Percentiles rank a stretch among this genome's conserved stretches.
phyloP scores from a whole-genome alignment of 2,329 filamentous ascomycete species.

The Fusarium hainanense region DNA sequence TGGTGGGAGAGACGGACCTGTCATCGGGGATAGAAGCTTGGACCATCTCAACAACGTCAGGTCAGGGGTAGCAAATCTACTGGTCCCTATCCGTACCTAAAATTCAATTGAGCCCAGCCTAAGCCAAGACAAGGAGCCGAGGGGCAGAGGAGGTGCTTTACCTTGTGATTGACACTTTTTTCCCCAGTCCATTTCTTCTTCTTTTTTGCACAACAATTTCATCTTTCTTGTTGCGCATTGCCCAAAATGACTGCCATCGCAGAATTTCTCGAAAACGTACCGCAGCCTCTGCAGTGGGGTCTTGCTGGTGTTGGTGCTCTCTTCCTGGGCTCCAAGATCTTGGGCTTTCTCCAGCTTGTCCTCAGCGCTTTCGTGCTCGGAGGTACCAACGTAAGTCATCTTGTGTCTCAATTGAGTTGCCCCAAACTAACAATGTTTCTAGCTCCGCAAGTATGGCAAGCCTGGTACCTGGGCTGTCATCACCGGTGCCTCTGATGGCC shows the following conservation, averaged over 20 bases:
- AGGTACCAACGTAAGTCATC: conserved; percentile 67
- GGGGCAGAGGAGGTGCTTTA: conserved; percentile 33
- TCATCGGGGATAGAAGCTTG: conserved; percentile 42
- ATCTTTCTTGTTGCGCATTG: background rate
- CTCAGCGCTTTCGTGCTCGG: conserved; percentile 75
- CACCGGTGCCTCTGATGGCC: conserved; percentile 94
- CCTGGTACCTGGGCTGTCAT: conserved; percentile 94
- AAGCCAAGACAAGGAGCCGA: conserved; percentile 34
- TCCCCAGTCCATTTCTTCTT: background rate
- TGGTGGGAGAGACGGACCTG: conserved; percentile 30
- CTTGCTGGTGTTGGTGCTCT: conserved; percentile 69
- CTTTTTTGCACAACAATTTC: background rate
- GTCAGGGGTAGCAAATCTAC: conserved; percentile 37
- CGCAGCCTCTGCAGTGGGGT: conserved; percentile 57
- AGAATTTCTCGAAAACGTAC: conserved; percentile 51
- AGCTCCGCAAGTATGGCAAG: conserved; percentile 91
- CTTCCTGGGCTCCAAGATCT: conserved; percentile 65
- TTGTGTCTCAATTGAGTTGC: background rate
- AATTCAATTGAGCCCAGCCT: conserved; percentile 21
- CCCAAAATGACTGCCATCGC: conserved; percentile 46
- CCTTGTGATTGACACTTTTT: conserved; percentile 15
- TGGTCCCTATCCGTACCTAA: conserved; percentile 26
- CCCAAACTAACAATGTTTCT: background rate
- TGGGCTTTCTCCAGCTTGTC: conserved; percentile 70
- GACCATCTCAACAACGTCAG: conserved; percentile 47